A percentile compares a stretch with the other conserved stretches of the same genome.
These are phyloP conservation scores for Podospora anserina DNA, from an alignment of 495 filamentous ascomycete genomes.

Conservation along the genomic window DNA sequence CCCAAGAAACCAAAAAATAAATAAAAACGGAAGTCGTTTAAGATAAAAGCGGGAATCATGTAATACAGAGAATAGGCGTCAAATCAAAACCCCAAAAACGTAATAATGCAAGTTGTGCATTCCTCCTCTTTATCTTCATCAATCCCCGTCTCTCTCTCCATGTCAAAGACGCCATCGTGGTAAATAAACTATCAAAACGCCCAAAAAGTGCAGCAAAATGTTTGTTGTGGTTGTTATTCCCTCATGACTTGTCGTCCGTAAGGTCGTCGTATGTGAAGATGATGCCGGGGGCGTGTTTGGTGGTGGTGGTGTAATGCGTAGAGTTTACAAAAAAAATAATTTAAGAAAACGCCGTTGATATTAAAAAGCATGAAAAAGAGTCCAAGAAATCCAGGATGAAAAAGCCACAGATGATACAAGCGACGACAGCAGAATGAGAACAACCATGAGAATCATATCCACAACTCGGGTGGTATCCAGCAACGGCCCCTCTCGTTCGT, in stretches of 20 bases:
- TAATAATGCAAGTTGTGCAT: not conserved
- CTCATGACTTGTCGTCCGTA: not conserved
- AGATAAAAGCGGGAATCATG: not conserved
- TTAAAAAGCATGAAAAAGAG: not conserved
- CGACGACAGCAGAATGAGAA: not conserved
- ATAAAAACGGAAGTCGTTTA: not conserved
- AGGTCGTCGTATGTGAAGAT: not conserved
- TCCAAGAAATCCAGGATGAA: not conserved
- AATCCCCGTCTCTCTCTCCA: not conserved
- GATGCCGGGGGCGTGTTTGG: not conserved
- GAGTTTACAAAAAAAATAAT: not conserved
- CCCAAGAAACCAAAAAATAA: conserved; percentile 1
- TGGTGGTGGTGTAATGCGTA: not conserved
- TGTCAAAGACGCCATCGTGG: not conserved
- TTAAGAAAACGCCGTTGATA: not conserved
- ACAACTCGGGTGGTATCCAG: not conserved
- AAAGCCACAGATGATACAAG: not conserved
- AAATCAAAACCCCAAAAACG: not conserved
- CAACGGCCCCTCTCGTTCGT: not conserved
- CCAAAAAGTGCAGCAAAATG: not conserved
- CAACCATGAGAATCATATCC: not conserved
- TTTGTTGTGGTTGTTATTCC: not conserved
- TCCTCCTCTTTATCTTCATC: not conserved
- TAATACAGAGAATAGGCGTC: not conserved
- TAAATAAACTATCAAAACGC: not conserved